A percentile compares a stretch with the other conserved stretches of the same genome.
Conservation (phyloP, 164 flowering plant genomes). For the Tetracentron sinense region DNA sequence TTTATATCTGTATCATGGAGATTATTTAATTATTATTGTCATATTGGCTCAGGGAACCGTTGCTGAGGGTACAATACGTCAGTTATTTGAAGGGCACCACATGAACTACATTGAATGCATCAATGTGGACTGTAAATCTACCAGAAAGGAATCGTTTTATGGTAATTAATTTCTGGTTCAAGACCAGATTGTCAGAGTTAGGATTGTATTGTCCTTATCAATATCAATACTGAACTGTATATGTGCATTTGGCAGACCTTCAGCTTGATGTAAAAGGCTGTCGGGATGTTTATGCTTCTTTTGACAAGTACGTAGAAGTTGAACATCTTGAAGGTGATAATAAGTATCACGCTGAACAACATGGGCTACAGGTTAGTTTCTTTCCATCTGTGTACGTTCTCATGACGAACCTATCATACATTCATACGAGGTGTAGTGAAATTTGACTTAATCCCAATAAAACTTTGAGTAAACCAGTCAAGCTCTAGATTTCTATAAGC, state of each 20-base stretch:
- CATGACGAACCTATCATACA: too few species aligned
- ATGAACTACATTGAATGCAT: constrained; percentile 73
- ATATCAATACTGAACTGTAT: not conserved
- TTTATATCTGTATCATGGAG: not conserved
- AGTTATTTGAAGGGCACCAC: constrained; percentile 69
- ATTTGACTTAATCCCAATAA: not conserved
- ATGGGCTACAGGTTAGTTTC: constrained; percentile 57
- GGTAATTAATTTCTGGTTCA: constrained; percentile 32
- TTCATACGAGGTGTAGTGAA: not conserved
- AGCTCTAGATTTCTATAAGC: too few species aligned
- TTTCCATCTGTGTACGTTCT: not conserved
- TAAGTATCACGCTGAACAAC: constrained; percentile 63
- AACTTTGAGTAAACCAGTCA: not conserved
- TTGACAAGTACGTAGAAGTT: constrained; percentile 72
- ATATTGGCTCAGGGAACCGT: constrained; percentile 50
- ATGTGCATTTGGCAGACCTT: constrained; percentile 35
- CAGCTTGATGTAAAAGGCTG: constrained; percentile 78
- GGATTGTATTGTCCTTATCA: not conserved
- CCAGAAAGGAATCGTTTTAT: constrained; percentile 61
- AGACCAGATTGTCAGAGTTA: not conserved
- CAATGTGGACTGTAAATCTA: constrained; percentile 68
- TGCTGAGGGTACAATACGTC: constrained; percentile 75
- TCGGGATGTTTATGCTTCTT: constrained; percentile 71
- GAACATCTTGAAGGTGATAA: constrained; percentile 70
- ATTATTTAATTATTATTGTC: not conserved